Evolutionary conservation across 495 filamentous ascomycete genomes (phyloP), one percentile per base, ranked within the genome.

Genomic region (Lasiosphaeriaceae sp.): DNA sequence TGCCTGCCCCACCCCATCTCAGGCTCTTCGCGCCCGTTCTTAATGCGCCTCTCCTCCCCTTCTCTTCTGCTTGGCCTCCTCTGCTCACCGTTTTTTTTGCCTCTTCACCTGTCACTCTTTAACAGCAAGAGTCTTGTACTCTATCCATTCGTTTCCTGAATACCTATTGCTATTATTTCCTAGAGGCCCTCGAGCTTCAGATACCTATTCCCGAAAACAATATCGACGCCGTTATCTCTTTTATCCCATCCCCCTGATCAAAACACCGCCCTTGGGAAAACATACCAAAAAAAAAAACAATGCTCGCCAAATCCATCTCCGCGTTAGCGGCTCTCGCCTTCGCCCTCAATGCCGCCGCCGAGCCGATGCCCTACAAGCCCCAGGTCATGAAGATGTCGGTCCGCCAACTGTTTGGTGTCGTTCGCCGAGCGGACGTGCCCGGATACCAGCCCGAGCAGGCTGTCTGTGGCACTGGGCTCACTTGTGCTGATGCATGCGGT

Each of bases 401-500:
- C 54, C 72, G 65, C 39, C 60, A 68, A 19, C 41, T 78, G 12
- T 72, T 78, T 31, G 74, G 72, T 44, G 62, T 78, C 41, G 57
- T 64, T 31, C 76, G 74, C 37, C 72, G 75, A 31, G 50, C 58
- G 9, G 56, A 66, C 19, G 48, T 44, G 26, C 65, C 69, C 37
- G 75, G 74, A 47, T 80, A 80, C 60, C 58, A 69, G 58, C 75
- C 77, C 19, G 63, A 64, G 45, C 66, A 73, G 65, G 65, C 69
- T 37, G 63, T 69, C 29, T 78, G 77, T 52, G 63, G 67, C 19
- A 51, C 58, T 22, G 77, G 76, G 37, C 48, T 64, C 47, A 78
- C 77, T 3, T 78, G 75, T 64, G 66, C 67, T n/a, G 70, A 77
- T 60, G 76, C 77, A 44, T 80, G 77, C 64, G 76, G 76, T 22